Conservation (phyloP, 305 asterid species). For the Solanum hybrid region DNA sequence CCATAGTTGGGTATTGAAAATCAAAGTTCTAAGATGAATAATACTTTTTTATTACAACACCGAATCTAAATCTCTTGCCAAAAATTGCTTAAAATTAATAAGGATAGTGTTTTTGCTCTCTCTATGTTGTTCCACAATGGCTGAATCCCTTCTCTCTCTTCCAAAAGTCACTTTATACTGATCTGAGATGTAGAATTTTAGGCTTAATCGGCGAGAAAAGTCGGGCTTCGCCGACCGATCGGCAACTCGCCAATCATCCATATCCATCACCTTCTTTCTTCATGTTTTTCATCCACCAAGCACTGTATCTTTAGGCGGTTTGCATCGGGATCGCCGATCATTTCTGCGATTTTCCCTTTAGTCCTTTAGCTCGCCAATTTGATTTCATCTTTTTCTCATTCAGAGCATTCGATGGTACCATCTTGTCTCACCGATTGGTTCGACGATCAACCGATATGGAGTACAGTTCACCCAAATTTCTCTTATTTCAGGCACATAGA, state of each 20-base stretch:
- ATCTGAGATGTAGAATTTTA: neutral
- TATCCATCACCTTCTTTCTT: neutral
- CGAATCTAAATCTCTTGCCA: neutral
- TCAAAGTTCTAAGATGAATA: neutral
- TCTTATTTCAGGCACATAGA: neutral
- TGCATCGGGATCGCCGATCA: neutral
- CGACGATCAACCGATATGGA: accelerated
- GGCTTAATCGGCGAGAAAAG: neutral
- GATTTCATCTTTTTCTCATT: neutral
- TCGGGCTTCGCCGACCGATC: neutral
- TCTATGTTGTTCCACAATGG: neutral
- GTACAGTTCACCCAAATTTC: neutral
- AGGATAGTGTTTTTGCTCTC: neutral
- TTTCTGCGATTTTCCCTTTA: neutral
- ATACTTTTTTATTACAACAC: neutral
- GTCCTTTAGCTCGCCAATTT: neutral
- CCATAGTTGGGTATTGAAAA: neutral
- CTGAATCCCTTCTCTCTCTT: neutral
- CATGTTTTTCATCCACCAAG: neutral
- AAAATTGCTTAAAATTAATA: neutral
- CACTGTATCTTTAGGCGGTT: neutral
- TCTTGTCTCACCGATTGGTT: neutral
- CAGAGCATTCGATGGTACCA: neutral
- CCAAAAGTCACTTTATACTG: neutral
- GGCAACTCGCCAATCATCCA: neutral